Base-by-base conservation (phyloP, 83 land plant genomes). In the Picea engelmannii region DNA sequence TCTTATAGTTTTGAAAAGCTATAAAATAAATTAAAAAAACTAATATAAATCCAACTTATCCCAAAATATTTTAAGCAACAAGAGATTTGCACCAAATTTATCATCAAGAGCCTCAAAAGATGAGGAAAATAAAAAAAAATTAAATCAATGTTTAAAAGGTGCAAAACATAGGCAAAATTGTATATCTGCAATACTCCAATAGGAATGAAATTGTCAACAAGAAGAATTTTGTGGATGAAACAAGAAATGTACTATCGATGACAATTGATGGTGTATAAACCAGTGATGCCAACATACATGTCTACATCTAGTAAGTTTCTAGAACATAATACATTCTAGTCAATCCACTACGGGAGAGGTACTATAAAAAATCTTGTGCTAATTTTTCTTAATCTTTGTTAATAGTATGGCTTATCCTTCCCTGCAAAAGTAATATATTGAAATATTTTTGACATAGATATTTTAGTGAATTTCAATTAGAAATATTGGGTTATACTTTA, bases 241-340 rank as follows among this genome's bases (percentile, higher is more conserved):
- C 95, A n/a, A 91, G 96, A 76, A 94, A 96, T 85, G 96, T 96
- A 16, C 82, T 96, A 73, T 80, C 94, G 84, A 94, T 96, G 60
- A 94, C 96, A 0, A 89, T 96, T 83, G 98, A 93, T 85, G 96
- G 98, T 74, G 96, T 89, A 38, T 95, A 95, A 78, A 94, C 96
- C 40, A 90, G 93, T 47, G 89, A 92, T 88, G 96, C 93, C 73
- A 93, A 94, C 93, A 95, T 95, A 79, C 93, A 84, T 95, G 92
- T 62, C 78, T 95, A 68, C 96, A 95, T 80, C 80, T 95, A 93
- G 98, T 95, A 91, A 87, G 35, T 71, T 62, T 31, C 21, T 20
- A 77, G 20, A 42, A 21, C 10, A 78, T n/a, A 59, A 15, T 47
- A 18, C 66, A 52, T 4, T 24, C 13, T 38, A 68, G n/a, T 68